These are phyloP conservation scores for Hansfordia pulvinata DNA, from an alignment of 2,329 filamentous ascomycete genomes.

Conservation along the genomic window DNA sequence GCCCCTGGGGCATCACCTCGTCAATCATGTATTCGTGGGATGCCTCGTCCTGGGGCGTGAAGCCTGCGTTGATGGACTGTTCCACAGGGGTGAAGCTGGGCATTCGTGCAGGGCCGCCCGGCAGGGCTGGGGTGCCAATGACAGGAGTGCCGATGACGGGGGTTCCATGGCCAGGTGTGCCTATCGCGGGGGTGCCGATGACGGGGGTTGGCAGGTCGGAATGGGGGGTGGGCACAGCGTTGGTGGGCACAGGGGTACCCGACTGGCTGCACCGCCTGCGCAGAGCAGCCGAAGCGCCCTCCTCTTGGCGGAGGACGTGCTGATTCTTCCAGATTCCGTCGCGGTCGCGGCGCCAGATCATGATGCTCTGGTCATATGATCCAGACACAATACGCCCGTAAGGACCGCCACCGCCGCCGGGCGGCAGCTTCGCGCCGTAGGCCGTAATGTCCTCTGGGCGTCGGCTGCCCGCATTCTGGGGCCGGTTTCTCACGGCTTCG, in stretches of 20 bases:
- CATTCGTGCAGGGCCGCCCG: no score
- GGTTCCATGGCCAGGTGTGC: no score
- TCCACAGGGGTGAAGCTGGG: conserved; percentile 15
- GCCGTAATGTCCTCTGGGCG: conserved; percentile 65
- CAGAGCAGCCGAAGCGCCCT: conserved; percentile 43
- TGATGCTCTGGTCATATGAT: conserved; percentile 90
- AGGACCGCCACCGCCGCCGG: conserved; percentile 75
- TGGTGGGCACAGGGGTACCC: no score
- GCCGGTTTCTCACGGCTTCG: conserved; percentile 20
- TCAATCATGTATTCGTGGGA: conserved; percentile 40
- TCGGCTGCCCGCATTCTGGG: conserved; percentile 57
- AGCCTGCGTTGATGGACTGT: conserved; percentile 16
- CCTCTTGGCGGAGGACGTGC: conserved; percentile 63
- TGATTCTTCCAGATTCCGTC: conserved; percentile 75
- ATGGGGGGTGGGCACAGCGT: no score
- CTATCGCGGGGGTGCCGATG: no score
- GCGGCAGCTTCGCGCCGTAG: conserved; percentile 75
- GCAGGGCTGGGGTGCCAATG: no score
- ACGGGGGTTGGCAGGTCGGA: no score
- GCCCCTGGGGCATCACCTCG: conserved; percentile 34
- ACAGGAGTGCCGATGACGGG: no score
- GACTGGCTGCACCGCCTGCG: no score
- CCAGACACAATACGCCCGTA: conserved; percentile 95
- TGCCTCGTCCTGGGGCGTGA: conserved; percentile 20
- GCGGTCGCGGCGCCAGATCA: conserved; percentile 82